phyloP scores from a whole-genome alignment of 2,329 filamentous ascomycete genomes.

The Lachnellula willkommii region DNA sequence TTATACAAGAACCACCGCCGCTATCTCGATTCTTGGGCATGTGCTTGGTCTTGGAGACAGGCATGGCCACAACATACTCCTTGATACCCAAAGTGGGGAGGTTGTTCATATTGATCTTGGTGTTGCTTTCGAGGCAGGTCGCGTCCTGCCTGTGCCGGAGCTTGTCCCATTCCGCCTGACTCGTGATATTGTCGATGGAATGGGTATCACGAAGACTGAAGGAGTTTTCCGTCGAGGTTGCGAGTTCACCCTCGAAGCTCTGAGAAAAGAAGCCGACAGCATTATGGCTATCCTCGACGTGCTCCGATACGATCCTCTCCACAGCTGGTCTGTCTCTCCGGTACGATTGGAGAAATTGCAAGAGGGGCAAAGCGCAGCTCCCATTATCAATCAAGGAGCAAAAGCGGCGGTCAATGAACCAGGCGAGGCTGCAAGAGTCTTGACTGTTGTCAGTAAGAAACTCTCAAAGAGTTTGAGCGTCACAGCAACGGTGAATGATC shows the following conservation, averaged over 20 bases:
- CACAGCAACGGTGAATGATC: conserved; percentile 88
- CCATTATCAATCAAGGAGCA: conserved; percentile 24
- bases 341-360: conserved; percentile 60
- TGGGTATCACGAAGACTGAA: conserved; percentile 92
- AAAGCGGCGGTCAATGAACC: conserved; percentile 50
- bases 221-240: conserved; percentile 97
- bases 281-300: conserved; percentile 99
- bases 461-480: conserved; percentile 90
- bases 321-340: conserved; percentile 87
- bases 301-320: conserved; percentile 92
- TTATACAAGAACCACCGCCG: conserved; percentile 88
- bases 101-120: conserved; percentile 96
- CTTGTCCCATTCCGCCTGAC: conserved; percentile 93
- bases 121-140: conserved; percentile 93
- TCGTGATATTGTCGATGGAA: conserved; percentile 90
- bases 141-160: conserved; percentile 91
- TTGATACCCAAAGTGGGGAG: conserved; percentile 85
- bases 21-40: conserved; percentile 91
- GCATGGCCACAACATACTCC: conserved; percentile 93
- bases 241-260: conserved; percentile 90
- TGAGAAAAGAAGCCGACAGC: conserved; percentile 90
- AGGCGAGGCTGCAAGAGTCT: conserved; percentile 81
- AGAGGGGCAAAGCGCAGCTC: conserved; percentile 48
- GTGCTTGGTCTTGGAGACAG: conserved; percentile 89
- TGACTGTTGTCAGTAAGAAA: conserved; percentile 95